phyloP scores from a whole-genome alignment of 1,284 basidiomycete species.

The Marasmius oreades region DNA sequence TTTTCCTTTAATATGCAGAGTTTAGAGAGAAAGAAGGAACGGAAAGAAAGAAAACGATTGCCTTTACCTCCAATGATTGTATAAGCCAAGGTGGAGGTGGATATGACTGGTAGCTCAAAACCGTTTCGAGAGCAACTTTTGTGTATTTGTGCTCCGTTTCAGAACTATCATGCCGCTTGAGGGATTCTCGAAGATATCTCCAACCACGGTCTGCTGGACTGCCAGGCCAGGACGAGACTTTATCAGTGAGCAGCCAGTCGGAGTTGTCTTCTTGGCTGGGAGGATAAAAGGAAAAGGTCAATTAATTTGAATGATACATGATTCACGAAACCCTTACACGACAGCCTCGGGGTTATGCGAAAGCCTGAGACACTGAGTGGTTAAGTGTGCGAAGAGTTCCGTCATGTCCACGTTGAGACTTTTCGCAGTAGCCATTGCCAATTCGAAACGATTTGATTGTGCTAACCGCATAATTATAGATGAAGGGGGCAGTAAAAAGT shows the following conservation, averaged over 20 bases:
- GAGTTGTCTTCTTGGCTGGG: conserved; percentile 65
- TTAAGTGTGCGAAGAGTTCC: conserved; percentile 78
- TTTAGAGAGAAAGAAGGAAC: conserved; percentile 16
- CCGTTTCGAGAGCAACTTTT: conserved; percentile 73
- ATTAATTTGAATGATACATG: conserved; percentile 11
- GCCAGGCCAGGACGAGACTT: conserved; percentile 81
- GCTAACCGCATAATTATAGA: conserved; percentile 81
- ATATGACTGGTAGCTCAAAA: conserved; percentile 64
- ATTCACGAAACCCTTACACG: conserved; percentile 38
- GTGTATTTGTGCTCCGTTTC: conserved; percentile 75
- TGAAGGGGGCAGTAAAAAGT: conserved; percentile 60
- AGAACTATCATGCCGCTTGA: conserved; percentile 75
- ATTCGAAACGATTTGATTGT: conserved; percentile 76
- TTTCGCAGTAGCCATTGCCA: conserved; percentile 77
- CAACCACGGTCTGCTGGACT: conserved; percentile 80
- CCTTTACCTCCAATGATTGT: conserved; percentile 63
- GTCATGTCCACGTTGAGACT: conserved; percentile 84
- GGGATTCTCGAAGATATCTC: conserved; percentile 80
- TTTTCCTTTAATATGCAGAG: conserved; percentile 43
- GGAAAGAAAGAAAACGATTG: conserved; percentile 8
- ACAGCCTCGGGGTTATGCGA: conserved; percentile 54
- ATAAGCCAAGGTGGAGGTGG: conserved; percentile 83
- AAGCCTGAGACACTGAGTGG: conserved; percentile 77
- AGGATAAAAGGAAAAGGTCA: conserved; percentile 9
- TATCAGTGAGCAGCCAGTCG: conserved; percentile 81